Conservation (phyloP, 1,284 basidiomycete species). For the Fomes fomentarius region DNA sequence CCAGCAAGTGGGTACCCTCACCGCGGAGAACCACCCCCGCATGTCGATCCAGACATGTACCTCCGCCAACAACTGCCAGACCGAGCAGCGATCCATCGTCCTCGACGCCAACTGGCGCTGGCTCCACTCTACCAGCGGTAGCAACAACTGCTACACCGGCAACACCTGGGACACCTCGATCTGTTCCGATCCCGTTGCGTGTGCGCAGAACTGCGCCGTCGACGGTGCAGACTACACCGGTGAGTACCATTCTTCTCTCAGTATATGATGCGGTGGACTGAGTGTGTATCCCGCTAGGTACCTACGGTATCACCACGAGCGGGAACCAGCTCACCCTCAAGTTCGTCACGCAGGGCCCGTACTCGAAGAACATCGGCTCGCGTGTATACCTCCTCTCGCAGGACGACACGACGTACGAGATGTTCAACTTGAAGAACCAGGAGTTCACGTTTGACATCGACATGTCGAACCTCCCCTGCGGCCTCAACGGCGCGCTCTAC, state of each 20-base stretch:
- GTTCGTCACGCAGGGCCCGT: neutral
- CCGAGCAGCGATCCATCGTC: neutral
- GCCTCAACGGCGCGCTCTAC: conserved; percentile 33
- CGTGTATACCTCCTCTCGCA: conserved; percentile 53
- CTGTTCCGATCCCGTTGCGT: neutral
- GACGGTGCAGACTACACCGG: neutral
- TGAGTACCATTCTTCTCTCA: neutral
- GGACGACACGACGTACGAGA: conserved; percentile 46
- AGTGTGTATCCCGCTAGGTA: neutral
- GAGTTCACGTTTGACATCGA: conserved; percentile 62
- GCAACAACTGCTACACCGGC: conserved; percentile 35
- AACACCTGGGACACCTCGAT: conserved; percentile 15
- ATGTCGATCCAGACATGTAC: neutral
- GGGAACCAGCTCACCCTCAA: neutral
- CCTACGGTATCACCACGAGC: neutral
- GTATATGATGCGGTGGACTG: neutral
- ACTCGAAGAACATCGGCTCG: conserved; percentile 42
- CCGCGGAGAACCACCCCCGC: conserved; percentile 36
- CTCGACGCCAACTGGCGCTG: neutral
- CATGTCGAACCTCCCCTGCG: conserved; percentile 53
- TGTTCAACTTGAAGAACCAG: conserved; percentile 53
- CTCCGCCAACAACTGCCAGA: neutral
- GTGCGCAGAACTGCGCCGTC: neutral
- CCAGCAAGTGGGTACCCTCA: conserved; percentile 36
- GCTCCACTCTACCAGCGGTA: neutral